phyloP scores from a whole-genome alignment of 129 eudicot genomes.

The Calendula officinalis region DNA sequence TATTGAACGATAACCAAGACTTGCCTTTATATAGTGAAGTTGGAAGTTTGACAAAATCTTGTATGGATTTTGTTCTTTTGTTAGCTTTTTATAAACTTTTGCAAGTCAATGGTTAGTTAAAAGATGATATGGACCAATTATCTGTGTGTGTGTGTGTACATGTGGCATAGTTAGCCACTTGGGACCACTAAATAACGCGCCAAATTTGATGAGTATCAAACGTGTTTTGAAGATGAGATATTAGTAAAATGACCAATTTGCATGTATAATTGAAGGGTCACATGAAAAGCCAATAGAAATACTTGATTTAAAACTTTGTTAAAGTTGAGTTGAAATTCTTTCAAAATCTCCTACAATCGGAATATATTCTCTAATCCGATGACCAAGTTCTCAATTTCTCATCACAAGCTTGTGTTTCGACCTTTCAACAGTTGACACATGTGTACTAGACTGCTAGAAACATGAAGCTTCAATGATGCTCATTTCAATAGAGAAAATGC shows the following conservation, averaged over 20 bases:
- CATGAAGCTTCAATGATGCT: slow-evolving; percentile 14
- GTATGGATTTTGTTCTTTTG: slow-evolving; percentile 39
- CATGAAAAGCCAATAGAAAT: slow-evolving; percentile 26
- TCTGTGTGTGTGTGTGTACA: slow-evolving; percentile 21
- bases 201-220: slow-evolving; percentile 5
- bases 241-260: neutral
- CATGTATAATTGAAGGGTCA: slow-evolving; percentile 11
- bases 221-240: neutral
- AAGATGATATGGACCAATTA: slow-evolving; percentile 32
- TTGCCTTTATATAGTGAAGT: slow-evolving; percentile 6
- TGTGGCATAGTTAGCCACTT: slow-evolving; percentile 25
- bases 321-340: slow-evolving; percentile 30
- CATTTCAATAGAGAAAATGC: slow-evolving; percentile 13
- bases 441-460: neutral
- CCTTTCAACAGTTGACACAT: slow-evolving; percentile 10
- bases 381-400: neutral
- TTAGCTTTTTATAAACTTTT: slow-evolving; percentile 31
- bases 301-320: slow-evolving; percentile 10
- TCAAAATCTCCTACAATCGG: slow-evolving; percentile 13
- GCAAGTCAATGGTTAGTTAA: slow-evolving; percentile 24
- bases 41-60: slow-evolving; percentile 28
- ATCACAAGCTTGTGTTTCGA: slow-evolving; percentile 13
- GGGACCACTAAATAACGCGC: slow-evolving; percentile 2
- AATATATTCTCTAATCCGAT: slow-evolving; percentile 30
- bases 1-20: neutral